Base-by-base conservation (phyloP, 306 rosid species). In the Vicia sativa region DNA sequence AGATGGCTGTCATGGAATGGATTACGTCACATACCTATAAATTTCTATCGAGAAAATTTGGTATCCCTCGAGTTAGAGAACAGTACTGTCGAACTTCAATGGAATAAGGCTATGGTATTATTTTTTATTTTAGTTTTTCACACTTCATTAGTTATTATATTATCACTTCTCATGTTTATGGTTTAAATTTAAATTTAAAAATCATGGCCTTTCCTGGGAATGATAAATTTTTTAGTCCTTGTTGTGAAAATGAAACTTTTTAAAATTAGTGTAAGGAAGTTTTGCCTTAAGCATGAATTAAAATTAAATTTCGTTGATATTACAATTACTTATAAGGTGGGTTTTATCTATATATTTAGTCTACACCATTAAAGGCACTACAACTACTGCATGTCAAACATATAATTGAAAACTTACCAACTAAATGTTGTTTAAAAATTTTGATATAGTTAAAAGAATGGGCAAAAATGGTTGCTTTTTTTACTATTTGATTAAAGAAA, bases 71-170 rank as follows among this genome's bases (percentile, higher is more conserved):
- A 67, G 11, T 62, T 78, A 18, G 37, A 67, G 45, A 8, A 46
- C 1, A 73, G 49, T 7, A 16, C 26, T 14, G 6, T 78, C 5
- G 5, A 11, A 7, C 26, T 11, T 10, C 1, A n/a, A n/a, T n/a
- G n/a, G n/a, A n/a, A n/a, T 45, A 78, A 34, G 5, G 3, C 72
- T 1, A 55, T 43, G 74, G 78, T 78, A 78, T 41, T 9, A 46
- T 1, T 26, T 56, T 48, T 16, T 48, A 15, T 46, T 46, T 46
- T n/a, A n/a, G 9, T 7, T 15, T 5, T 42, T 42, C 46, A 42
- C 11, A 42, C 12, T 41, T 41, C 4, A 41, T 41, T 1, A 13
- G 49, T 10, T 14, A 7, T 6, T 45, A 18, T 45, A 18, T 45
- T 14, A 14, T 16, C 21, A 14, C 21, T 43, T 13, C 4, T 43